Base-by-base conservation (phyloP, 2,329 filamentous ascomycete genomes). In the Aspergillus pseudoterreus region DNA sequence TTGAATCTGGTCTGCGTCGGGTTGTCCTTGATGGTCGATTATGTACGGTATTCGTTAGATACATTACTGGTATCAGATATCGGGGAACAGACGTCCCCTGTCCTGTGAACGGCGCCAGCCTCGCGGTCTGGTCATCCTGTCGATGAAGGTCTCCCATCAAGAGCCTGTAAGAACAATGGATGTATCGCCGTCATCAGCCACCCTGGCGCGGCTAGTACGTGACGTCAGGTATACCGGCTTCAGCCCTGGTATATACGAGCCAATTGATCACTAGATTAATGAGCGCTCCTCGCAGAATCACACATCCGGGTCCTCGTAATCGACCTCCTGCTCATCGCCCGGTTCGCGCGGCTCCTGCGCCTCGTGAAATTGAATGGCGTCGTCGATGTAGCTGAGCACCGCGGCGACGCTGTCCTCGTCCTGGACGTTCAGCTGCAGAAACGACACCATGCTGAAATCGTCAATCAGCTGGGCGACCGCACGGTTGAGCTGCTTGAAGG, bases 361-460 rank as follows among this genome's bases (percentile, higher is more conserved):
- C 70, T 96, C 92, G 66, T 95, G 89, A 70, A 83, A 96, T 69
- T 96, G 92, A 59, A 95, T 94, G 24, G 89, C 88, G 72, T 96
- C 90, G 69, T 96, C 92, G 61, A 96, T 94, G 73, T 95, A 90
- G 76, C 90, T 95, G 61, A 96, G 72, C 22, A 96, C 86, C 1
- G 81, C 85, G 1, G 82, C 86, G 4, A 97, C 85, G 65, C 92
- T 97, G 63, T 97, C 91, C 73, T 97, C 92, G 63, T 95, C 86
- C 59, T 94, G 88, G 24, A 86, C 87, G 66, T 97, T 89, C 42
- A 97, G 78, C 74, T 92, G 90, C 51, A 96, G 78, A 68, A 96
- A 99, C 44, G 89, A 95, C 11, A 99, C 90, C 90, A 99, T 95
- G 75, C 91, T 95, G 74, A 96, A 99, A 71, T 90, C 94, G 70